Percentiles rank a stretch among this genome's conserved stretches.
Evolutionary conservation across 148 eudicot genomes (phyloP).

Genomic region (Simmondsia chinensis): DNA sequence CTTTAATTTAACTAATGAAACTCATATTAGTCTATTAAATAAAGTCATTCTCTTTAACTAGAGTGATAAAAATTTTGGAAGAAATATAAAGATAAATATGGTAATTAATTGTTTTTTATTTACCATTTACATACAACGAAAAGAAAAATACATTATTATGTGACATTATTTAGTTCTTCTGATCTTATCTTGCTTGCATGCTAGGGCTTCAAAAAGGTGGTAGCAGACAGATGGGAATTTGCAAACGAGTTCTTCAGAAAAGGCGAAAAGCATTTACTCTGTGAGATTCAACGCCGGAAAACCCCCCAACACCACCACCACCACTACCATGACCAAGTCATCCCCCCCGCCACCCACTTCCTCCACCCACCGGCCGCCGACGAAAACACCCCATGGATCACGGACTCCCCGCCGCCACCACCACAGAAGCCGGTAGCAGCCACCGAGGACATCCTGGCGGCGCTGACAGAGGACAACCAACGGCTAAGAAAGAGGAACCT

Average conservation of each 20-base stretch:
- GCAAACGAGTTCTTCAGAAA: slow-evolving; percentile 45
- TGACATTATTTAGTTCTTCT: background rate
- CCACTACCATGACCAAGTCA: slow-evolving; percentile 29
- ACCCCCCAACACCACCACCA: slow-evolving; percentile 29
- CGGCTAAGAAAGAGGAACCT: slow-evolving; percentile 34
- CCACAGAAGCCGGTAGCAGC: slow-evolving; percentile 14
- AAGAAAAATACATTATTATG: background rate
- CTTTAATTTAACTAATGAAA: too few relatives aligned
- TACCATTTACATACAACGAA: too few relatives aligned
- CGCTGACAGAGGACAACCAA: slow-evolving; percentile 33
- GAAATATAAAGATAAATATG: too few relatives aligned
- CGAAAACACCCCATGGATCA: slow-evolving; percentile 14
- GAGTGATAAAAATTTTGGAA: too few relatives aligned
- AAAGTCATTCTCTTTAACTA: too few relatives aligned
- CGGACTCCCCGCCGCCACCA: slow-evolving; percentile 10
- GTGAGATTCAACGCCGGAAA: slow-evolving; percentile 46
- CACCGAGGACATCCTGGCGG: slow-evolving; percentile 20
- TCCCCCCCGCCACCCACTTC: slow-evolving; percentile 16
- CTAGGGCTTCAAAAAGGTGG: slow-evolving; percentile 54
- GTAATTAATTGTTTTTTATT: too few relatives aligned
- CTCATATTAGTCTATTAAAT: too few relatives aligned
- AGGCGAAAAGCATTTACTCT: slow-evolving; percentile 37
- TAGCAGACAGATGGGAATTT: slow-evolving; percentile 60
- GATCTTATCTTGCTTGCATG: background rate
- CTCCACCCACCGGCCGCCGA: slow-evolving; percentile 13